Evolutionary conservation across 2,329 filamentous ascomycete genomes (phyloP).

Genomic region (Pyrenochaeta sp.): DNA sequence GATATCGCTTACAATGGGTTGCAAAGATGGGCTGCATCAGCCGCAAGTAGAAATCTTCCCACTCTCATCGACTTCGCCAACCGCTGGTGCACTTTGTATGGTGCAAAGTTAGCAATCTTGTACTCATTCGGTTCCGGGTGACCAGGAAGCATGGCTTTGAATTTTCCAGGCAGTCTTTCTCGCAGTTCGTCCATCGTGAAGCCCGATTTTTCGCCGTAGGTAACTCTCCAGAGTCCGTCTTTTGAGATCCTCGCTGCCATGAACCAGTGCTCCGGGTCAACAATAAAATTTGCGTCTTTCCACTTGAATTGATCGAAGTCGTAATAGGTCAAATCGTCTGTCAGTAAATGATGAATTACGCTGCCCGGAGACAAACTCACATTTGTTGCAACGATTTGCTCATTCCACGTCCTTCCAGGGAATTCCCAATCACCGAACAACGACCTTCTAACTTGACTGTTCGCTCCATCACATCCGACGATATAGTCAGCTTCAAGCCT

Average conservation of each 20-base stretch:
- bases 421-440: slow-evolving; percentile 44
- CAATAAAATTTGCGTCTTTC: slow-evolving; percentile 63
- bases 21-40: slow-evolving; percentile 64
- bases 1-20: slow-evolving; percentile 52
- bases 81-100: slow-evolving; percentile 66
- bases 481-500: slow-evolving; percentile 55
- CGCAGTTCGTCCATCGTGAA: slow-evolving; percentile 60
- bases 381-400: slow-evolving; percentile 66
- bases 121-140: slow-evolving; percentile 65
- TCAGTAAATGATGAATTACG: neutral
- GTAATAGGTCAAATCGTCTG: slow-evolving; percentile 60
- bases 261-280: slow-evolving; percentile 65
- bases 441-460: slow-evolving; percentile 62
- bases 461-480: slow-evolving; percentile 73
- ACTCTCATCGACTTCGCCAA: slow-evolving; percentile 62
- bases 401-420: slow-evolving; percentile 65
- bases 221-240: slow-evolving; percentile 66
- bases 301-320: slow-evolving; percentile 63
- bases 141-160: slow-evolving; percentile 62
- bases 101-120: slow-evolving; percentile 60
- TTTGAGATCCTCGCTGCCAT: slow-evolving; percentile 65
- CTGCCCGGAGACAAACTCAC: slow-evolving; percentile 40
- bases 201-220: slow-evolving; percentile 62
- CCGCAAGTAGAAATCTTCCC: slow-evolving; percentile 62
- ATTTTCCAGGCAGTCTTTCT: slow-evolving; percentile 60